Evolutionary conservation across 2,329 filamentous ascomycete genomes (phyloP), one percentile per base, ranked within the genome.

Genomic region (Penicillium glabrum): DNA sequence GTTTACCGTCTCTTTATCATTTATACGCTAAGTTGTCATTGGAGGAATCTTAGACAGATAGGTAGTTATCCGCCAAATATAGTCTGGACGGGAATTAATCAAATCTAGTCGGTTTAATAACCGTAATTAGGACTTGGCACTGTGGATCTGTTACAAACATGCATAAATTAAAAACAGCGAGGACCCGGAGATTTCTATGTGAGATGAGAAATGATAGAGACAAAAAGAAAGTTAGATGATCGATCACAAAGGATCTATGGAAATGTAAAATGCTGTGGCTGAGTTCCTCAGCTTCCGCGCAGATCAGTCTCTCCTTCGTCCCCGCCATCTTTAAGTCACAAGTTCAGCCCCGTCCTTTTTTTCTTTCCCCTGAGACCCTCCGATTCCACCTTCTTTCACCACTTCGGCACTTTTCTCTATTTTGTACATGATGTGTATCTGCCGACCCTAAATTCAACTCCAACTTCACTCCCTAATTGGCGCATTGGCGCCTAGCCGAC

Each of bases 311-410:
- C 57, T 58, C 53, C 59, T 60, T 46, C 23, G 53, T 61, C 60
- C 63, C 61, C 63, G 57, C 61, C 60, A 64, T 62, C 62, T 65
- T 50, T 41, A 23, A 35, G 14, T 65, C 46, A 46, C 37, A 43
- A 31, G 26, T 26, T 60, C 46, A 59, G 50, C 56, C 56, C 41
- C 51, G 53, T 54, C 52, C 35, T 54, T 56, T 51, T 51, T 56
- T 46, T 49, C 35, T 50, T n/a, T 24, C 31, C 27, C 27, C 19
- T 48, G 31, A 35, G 27, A 46, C 14, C 43, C 43, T 46, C 16
- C 29, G 4, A 21, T 21, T 31, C 52, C 23, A 31, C 45, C 23
- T 37, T 10, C 7, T 19, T 33, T 13, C 11, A 27, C 24, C 31
- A 43, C 23, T 45, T 23, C 4, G 16, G 21, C 35, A 41, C 24